Evolutionary conservation across 2,329 filamentous ascomycete genomes (phyloP), one percentile per base, ranked within the genome.

Genomic region (Monosporascus cannonballus): DNA sequence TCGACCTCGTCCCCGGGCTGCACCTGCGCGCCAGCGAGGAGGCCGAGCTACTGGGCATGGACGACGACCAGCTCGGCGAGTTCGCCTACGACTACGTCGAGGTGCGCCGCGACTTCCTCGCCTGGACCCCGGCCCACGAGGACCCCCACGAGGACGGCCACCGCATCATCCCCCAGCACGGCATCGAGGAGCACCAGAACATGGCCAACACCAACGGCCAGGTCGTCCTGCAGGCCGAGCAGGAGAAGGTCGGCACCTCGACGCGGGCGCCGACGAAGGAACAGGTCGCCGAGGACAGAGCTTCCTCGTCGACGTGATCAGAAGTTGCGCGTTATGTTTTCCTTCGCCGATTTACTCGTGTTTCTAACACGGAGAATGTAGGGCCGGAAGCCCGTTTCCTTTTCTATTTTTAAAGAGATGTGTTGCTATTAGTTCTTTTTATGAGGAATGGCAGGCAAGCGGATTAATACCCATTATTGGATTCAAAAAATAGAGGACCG

Each of bases 61-160:
- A 94, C 65, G 89, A 93, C 67, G 89, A 93, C 72, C 89, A 94
- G 74, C 87, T 93, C 62, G 89, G 89, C 71, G 89, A 94, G 72
- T 94, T 93, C 67, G 89, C 89, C 14, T 93, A 93, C 76, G 89
- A 94, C 70, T 94, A 93, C 69, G 89, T 94, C 59, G 89, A 94
- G 78, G 88, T 93, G 54, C 86, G 89, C 66, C 84, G 89, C 64
- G 89, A 94, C 72, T 94, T 92, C 77, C 82, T 94, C 39, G 89
- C 89, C 54, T 94, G 89, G 89, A 92, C 87, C 30, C 89, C 89
- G 1, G 84, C 86, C 36, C 86, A 86, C 65, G 77, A 75, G 56
- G 83, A 88, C 60, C 86, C 83, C 25, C 76, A 78, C 48, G 70
- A 77, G 53, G 74, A 79, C 56, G 81, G 84, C 55, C 76, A 80